Percentiles rank a stretch among this genome's conserved stretches.
Evolutionary conservation across 1,139 yeast species (phyloP).

Genomic region (Suhomyces wounanorum): DNA sequence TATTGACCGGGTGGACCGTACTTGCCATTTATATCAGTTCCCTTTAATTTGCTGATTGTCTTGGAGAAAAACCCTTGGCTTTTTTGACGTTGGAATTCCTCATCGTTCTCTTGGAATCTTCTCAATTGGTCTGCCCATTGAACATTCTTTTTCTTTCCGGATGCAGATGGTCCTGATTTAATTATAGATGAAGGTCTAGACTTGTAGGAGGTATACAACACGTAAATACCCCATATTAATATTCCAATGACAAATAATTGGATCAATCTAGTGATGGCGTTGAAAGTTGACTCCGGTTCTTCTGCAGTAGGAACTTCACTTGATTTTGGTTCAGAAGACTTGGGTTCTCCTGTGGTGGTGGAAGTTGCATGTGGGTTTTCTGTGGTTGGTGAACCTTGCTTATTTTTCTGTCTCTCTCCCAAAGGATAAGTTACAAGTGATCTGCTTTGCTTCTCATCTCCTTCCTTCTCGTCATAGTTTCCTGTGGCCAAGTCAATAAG

Average conservation of each 20-base stretch:
- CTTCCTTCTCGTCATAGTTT: conserved; percentile 29
- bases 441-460: conserved; percentile 17
- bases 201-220: conserved; percentile 38
- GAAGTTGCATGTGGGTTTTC: conserved; percentile 1
- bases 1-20: conserved; percentile 31
- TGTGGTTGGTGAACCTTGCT: conserved; percentile 6
- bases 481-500: conserved; percentile 55
- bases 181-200: conserved; percentile 49
- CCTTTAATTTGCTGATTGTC: conserved; percentile 41
- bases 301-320: conserved; percentile 1
- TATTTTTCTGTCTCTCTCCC: conserved; percentile 23
- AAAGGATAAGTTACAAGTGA: conserved; percentile 34
- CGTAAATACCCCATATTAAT: conserved; percentile 47
- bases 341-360: not conserved
- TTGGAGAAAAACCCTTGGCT: conserved; percentile 38
- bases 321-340: not conserved
- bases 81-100: conserved; percentile 22
- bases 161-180: conserved; percentile 35
- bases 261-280: conserved; percentile 41
- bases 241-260: conserved; percentile 44
- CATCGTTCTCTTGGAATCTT: conserved; percentile 37
- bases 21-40: conserved; percentile 27
- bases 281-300: conserved; percentile 21
- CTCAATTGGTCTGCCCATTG: conserved; percentile 60
- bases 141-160: conserved; percentile 49